These are phyloP conservation scores for cucumber (Cucumis sativus) DNA, from an alignment of 306 rosid species.

Conservation along the genomic window DNA sequence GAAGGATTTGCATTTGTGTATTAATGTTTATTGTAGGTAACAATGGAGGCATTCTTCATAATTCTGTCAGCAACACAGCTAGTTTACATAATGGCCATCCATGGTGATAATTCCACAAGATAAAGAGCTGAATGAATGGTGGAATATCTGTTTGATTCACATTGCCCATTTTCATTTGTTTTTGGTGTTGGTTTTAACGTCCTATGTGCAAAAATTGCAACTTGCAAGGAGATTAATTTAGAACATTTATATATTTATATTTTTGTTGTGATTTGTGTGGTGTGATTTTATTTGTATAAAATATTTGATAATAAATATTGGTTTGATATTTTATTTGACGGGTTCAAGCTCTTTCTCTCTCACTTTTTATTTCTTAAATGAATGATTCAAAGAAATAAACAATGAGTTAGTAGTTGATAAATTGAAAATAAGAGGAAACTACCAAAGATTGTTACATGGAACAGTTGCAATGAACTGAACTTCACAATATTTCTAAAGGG, in stretches of 20 bases:
- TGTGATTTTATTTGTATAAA: constrained; percentile 20
- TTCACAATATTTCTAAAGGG: not conserved
- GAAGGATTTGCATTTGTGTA: not conserved
- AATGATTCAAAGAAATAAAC: not conserved
- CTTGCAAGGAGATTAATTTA: not conserved
- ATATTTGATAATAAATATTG: constrained; percentile 11
- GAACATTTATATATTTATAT: not conserved
- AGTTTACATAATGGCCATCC: constrained; percentile 62
- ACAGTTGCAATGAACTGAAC: not conserved
- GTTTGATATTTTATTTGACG: not conserved
- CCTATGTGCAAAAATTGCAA: not conserved
- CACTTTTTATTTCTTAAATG: not conserved
- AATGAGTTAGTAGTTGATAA: not conserved
- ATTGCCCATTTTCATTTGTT: not conserved
- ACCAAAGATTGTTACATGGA: not conserved
- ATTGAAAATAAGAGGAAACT: not conserved
- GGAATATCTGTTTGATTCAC: constrained; percentile 6
- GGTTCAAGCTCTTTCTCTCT: not conserved
- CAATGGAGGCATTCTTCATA: constrained; percentile 87
- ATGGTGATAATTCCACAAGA: constrained; percentile 33
- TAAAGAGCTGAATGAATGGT: not conserved
- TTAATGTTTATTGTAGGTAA: constrained; percentile 35
- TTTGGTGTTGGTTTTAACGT: not conserved
- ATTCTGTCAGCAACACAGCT: constrained; percentile 87
- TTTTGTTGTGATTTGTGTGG: constrained; percentile 13